Percentiles rank a stretch among this genome's conserved stretches.
Conservation (phyloP, 176 grass and related monocot genomes). For the Zoysia pacifica region DNA sequence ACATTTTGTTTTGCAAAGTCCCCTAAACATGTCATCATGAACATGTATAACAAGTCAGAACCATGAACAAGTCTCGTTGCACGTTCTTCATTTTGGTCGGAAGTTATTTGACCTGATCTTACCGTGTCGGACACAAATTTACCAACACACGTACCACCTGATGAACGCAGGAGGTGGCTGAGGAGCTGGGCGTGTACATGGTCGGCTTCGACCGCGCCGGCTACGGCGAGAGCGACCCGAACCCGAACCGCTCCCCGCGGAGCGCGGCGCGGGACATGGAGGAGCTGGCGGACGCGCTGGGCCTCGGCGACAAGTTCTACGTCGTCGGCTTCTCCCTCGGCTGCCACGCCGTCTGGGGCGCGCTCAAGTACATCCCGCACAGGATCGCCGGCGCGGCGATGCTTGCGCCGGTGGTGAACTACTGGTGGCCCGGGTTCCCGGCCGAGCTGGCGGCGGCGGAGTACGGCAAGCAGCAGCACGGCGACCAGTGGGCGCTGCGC, state of each 20-base stretch:
- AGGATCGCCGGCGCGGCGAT: slow-evolving; percentile 62
- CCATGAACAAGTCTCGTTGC: not conserved
- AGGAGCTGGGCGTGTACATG: slow-evolving; percentile 74
- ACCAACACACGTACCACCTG: not conserved
- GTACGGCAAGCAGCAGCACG: slow-evolving; percentile 55
- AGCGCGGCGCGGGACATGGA: slow-evolving; percentile 57
- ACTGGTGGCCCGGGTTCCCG: slow-evolving; percentile 77
- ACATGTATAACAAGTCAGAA: not conserved
- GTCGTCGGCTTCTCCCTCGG: slow-evolving; percentile 67
- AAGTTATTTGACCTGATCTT: not conserved
- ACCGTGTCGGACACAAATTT: not conserved
- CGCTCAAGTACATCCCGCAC: slow-evolving; percentile 68
- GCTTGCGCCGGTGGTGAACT: slow-evolving; percentile 63
- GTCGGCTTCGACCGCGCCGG: slow-evolving; percentile 76
- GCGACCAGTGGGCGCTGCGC: slow-evolving; percentile 70
- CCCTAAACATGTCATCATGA: not conserved
- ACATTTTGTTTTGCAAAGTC: not conserved
- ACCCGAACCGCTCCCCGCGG: slow-evolving; percentile 59
- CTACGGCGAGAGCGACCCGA: slow-evolving; percentile 67
- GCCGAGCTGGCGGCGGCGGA: slow-evolving; percentile 38
- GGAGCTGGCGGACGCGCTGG: slow-evolving; percentile 62
- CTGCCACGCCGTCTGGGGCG: slow-evolving; percentile 73
- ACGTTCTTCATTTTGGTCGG: too few species aligned
- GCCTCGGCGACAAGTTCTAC: slow-evolving; percentile 61
- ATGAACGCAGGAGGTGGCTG: slow-evolving; percentile 55